phyloP scores from a whole-genome alignment of 2,329 filamentous ascomycete genomes.

The Elsinoe arachidis region DNA sequence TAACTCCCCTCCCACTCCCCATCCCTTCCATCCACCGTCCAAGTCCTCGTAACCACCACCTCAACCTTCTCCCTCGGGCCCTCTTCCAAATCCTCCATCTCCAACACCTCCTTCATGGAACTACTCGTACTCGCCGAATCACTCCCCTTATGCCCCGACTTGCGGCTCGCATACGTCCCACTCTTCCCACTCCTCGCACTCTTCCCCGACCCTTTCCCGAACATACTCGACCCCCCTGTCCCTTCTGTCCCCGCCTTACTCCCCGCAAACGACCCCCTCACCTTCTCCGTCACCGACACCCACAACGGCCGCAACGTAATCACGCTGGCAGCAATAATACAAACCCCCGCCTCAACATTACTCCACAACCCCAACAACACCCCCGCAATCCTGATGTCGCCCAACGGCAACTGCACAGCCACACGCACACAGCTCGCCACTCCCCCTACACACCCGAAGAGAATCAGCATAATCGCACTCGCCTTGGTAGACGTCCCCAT shows the following conservation, averaged over 20 bases:
- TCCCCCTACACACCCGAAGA: slow-evolving; percentile 21
- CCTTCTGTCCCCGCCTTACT: not conserved
- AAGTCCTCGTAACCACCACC: slow-evolving; percentile 3
- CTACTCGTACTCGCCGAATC: slow-evolving; percentile 2
- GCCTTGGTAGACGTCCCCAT: slow-evolving; percentile 33
- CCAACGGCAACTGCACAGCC: slow-evolving; percentile 23
- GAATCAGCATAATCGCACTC: slow-evolving; percentile 25
- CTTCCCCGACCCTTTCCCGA: not conserved
- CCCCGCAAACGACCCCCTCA: not conserved
- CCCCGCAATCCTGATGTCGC: slow-evolving; percentile 29
- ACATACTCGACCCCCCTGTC: not conserved
- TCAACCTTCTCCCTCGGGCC: slow-evolving; percentile 7
- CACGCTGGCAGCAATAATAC: slow-evolving; percentile 17
- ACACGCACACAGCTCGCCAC: not conserved
- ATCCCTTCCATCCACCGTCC: not conserved
- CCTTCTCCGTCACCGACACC: slow-evolving; percentile 16
- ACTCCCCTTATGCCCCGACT: not conserved
- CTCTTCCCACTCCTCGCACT: not conserved
- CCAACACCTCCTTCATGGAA: slow-evolving; percentile 10
- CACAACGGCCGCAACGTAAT: slow-evolving; percentile 20
- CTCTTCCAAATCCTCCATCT: slow-evolving; percentile 9
- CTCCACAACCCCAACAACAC: slow-evolving; percentile 13
- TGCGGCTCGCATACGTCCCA: not conserved
- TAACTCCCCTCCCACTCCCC: not conserved
- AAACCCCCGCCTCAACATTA: slow-evolving; percentile 16